Evolutionary conservation across 805 yeast species (phyloP).

Genomic region (Schwanniomyces vanrijiae): DNA sequence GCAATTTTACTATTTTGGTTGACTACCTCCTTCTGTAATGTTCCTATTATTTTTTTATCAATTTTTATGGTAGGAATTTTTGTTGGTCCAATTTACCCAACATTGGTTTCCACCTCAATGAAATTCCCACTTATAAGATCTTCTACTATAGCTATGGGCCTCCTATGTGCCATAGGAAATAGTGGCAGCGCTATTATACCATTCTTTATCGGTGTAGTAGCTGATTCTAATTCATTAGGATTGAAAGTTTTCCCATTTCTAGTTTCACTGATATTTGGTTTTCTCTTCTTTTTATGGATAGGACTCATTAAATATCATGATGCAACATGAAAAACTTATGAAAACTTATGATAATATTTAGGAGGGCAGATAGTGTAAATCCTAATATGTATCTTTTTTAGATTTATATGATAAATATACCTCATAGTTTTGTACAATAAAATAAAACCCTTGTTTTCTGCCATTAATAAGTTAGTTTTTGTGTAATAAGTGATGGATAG

Average conservation of each 20-base stretch:
- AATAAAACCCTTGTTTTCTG: too few species aligned
- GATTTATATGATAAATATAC: too few species aligned
- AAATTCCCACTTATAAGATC: conserved; percentile 58
- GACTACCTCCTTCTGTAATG: conserved; percentile 21
- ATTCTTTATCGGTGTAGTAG: conserved; percentile 55
- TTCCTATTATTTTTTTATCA: conserved; percentile 31
- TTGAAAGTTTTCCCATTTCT: conserved; percentile 32
- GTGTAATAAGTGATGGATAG: too few species aligned
- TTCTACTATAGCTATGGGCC: conserved; percentile 71
- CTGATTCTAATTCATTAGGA: conserved; percentile 34
- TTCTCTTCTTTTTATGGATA: not conserved
- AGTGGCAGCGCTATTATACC: conserved; percentile 81
- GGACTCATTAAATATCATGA: not conserved
- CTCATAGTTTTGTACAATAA: too few species aligned
- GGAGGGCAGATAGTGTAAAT: too few species aligned
- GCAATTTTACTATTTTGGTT: conserved; percentile 31
- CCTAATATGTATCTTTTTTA: too few species aligned
- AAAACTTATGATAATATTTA: too few species aligned
- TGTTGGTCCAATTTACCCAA: conserved; percentile 62
- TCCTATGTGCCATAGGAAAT: conserved; percentile 78
- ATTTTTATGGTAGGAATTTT: conserved; percentile 46
- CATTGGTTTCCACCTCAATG: conserved; percentile 64
- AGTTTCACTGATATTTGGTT: conserved; percentile 6
- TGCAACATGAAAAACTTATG: too few species aligned
- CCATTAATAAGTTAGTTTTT: too few species aligned